phyloP scores from a whole-genome alignment of 78 protist genomes.

The Dictyostelium capitatum region DNA sequence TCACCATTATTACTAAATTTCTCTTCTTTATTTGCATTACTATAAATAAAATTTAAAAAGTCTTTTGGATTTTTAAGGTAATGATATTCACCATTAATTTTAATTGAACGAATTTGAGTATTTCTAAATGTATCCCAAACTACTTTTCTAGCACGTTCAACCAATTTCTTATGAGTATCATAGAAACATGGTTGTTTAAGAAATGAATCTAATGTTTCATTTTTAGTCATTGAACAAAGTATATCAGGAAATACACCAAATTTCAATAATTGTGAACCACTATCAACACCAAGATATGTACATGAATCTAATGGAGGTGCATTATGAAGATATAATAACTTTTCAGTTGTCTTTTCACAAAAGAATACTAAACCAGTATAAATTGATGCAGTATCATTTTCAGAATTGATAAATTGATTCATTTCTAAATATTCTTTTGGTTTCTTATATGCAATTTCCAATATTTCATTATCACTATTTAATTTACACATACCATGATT shows the following conservation, averaged over 20 bases:
- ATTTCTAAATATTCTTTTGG: neutral
- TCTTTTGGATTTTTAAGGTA: slow-evolving; percentile 35
- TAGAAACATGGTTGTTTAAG: slow-evolving; percentile 9
- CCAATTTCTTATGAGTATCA: neutral
- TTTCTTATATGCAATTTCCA: slow-evolving; percentile 11
- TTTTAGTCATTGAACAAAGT: slow-evolving; percentile 16
- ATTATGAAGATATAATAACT: slow-evolving; percentile 55
- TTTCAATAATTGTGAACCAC: slow-evolving; percentile 27
- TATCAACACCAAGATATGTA: slow-evolving; percentile 51
- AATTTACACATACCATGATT: slow-evolving; percentile 59
- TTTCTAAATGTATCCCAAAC: slow-evolving; percentile 60
- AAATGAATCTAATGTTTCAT: slow-evolving; percentile 39
- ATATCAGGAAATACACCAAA: slow-evolving; percentile 58
- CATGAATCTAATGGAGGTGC: slow-evolving; percentile 62
- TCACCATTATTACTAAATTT: too few species aligned
- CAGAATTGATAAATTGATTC: neutral
- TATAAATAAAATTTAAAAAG: slow-evolving; percentile 18
- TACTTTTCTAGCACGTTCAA: slow-evolving; percentile 24
- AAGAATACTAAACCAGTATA: slow-evolving; percentile 45
- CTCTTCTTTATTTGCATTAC: neutral
- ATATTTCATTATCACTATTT: neutral
- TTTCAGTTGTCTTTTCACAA: slow-evolving; percentile 37
- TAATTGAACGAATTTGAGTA: neutral
- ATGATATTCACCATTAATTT: slow-evolving; percentile 30
- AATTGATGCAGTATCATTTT: neutral